These are phyloP conservation scores for Tympanopsis confertula DNA, from an alignment of 2,329 filamentous ascomycete species.

Conservation along the genomic window DNA sequence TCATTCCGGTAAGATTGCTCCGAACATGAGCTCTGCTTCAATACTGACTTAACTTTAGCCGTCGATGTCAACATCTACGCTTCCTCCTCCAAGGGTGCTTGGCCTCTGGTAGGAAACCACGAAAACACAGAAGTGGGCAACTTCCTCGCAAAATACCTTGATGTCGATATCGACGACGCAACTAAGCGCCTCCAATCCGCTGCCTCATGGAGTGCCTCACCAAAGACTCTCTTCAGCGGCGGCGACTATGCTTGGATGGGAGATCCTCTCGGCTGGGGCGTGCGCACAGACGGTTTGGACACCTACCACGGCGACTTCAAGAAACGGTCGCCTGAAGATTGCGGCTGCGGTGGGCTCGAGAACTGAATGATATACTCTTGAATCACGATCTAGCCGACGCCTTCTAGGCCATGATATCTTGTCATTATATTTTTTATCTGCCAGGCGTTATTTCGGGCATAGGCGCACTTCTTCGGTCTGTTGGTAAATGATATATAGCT, in stretches of 20 bases:
- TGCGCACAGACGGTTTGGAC: neutral
- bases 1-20: conserved; percentile 8
- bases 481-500: too few species aligned
- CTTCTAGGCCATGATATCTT: too few species aligned
- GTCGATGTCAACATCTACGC: conserved; percentile 22
- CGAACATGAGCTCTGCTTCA: too few species aligned
- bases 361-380: too few species aligned
- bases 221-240: neutral
- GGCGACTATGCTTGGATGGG: neutral
- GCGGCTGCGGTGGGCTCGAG: neutral
- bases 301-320: neutral
- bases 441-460: too few species aligned
- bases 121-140: conserved; percentile 17
- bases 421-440: too few species aligned
- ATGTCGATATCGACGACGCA: conserved; percentile 12
- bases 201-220: neutral
- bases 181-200: conserved; percentile 9
- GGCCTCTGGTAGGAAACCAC: conserved; percentile 12
- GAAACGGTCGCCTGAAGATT: neutral
- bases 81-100: conserved; percentile 10
- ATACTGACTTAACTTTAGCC: too few species aligned
- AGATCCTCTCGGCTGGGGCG: neutral
- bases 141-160: conserved; percentile 13
- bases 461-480: too few species aligned
- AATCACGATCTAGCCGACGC: too few species aligned